phyloP scores from a whole-genome alignment of 2,329 filamentous ascomycete genomes.

The Verticillium isaacii region DNA sequence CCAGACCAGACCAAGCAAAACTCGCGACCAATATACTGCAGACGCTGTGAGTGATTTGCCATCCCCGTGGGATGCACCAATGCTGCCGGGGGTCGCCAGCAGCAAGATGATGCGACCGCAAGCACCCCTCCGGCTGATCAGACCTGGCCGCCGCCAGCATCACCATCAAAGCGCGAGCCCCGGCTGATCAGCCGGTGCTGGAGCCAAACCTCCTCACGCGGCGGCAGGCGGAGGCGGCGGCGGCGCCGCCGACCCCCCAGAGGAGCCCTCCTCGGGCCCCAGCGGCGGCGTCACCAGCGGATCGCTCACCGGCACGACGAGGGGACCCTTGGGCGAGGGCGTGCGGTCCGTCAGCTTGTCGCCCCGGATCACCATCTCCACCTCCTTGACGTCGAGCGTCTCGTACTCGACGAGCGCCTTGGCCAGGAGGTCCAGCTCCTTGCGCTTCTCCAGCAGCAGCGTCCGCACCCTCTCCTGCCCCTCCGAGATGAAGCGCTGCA shows the following conservation, averaged over 20 bases:
- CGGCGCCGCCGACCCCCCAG: conserved; percentile 2
- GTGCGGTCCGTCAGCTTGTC: conserved; percentile 73
- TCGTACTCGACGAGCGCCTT: conserved; percentile 92
- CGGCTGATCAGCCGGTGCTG: no score
- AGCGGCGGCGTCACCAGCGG: conserved; percentile 1
- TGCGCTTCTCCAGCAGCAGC: conserved; percentile 69
- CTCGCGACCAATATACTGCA: no score
- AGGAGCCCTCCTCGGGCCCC: conserved; percentile 4
- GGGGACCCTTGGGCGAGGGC: conserved; percentile 52
- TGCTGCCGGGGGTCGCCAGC: no score
- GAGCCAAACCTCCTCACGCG: neutral
- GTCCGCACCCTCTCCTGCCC: conserved; percentile 68
- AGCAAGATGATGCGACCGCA: no score
- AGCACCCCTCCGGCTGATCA: no score
- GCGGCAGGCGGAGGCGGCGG: conserved; percentile 10
- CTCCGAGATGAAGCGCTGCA: conserved; percentile 78
- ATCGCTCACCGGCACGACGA: conserved; percentile 25
- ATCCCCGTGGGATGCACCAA: no score
- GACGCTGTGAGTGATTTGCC: no score
- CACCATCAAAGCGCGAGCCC: no score
- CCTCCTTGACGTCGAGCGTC: conserved; percentile 83
- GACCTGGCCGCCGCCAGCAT: no score
- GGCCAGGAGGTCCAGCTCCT: conserved; percentile 82
- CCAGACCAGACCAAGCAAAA: no score
- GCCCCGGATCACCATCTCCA: conserved; percentile 82